Evolutionary conservation across 73 alveolate species (phyloP).

Genomic region (Chromera velia): DNA sequence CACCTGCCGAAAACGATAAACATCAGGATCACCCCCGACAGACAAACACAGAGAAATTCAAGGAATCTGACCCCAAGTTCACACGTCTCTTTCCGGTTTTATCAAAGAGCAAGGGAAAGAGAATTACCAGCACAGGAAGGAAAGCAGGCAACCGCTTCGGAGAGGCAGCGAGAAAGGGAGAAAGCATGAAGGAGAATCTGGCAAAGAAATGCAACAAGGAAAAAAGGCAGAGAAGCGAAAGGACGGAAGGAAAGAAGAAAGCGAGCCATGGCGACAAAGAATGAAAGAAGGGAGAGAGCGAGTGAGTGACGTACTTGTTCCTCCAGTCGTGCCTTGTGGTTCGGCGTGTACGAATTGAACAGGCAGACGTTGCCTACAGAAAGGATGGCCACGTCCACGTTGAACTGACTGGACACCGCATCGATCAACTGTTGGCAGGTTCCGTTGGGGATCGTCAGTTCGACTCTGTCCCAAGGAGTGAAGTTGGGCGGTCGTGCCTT

Average conservation of each 20-base stretch:
- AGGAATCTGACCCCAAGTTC: not conserved
- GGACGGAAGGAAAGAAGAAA: too few relatives aligned
- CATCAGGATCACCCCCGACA: too few relatives aligned
- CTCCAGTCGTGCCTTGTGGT: constrained; percentile 26
- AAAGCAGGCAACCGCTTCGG: not conserved
- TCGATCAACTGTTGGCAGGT: not conserved
- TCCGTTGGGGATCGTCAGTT: not conserved
- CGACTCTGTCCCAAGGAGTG: constrained; percentile 41
- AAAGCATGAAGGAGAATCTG: not conserved
- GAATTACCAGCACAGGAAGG: not conserved
- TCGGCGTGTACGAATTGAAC: constrained; percentile 38
- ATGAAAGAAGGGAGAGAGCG: not conserved
- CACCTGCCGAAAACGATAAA: too few relatives aligned
- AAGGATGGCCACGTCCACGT: constrained; percentile 24
- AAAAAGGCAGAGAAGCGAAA: not conserved
- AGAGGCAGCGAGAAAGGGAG: not conserved
- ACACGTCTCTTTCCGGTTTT: not conserved
- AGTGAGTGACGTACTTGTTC: not conserved
- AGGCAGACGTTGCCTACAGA: constrained; percentile 44
- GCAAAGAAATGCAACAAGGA: not conserved
- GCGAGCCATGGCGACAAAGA: not conserved
- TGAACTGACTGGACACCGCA: not conserved
- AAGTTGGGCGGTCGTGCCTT: constrained; percentile 34
- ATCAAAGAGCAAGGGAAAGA: too few relatives aligned
- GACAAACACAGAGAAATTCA: too few relatives aligned